Base-by-base conservation (phyloP, 768 basidiomycete genomes). In the Trametes cingulata region DNA sequence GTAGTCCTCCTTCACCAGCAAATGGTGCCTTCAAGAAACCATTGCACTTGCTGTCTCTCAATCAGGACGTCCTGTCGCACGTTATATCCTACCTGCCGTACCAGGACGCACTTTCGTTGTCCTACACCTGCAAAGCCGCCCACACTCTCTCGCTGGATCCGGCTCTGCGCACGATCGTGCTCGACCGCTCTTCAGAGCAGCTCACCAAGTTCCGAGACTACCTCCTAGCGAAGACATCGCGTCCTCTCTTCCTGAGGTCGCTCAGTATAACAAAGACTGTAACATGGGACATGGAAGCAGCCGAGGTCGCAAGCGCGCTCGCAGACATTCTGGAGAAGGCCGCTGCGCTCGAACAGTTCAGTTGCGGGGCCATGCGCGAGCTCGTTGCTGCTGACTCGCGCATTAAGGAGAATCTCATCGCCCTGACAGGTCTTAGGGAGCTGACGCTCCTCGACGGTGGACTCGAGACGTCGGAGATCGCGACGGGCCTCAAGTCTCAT, bases 191-290 rank as follows among this genome's bases (percentile, higher is more conserved):
- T 6, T n/a, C 48, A 20, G 37, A 27, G 13, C 60, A 61, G 25
- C 20, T 61, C 24, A 25, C 45, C 17, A 56, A 39, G 43, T 56
- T 61, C 54, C 47, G 54, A 19, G 50, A 56, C 49, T 50, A 52
- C 40, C 55, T 61, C 13, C 43, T 61, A 15, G 33, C 48, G 3
- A 47, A n/a, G 15, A 13, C n/a, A 7, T 47, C 49, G n/a, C 60
- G 60, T 5, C 49, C 54, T 2, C 33, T 33, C 19, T 45, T 51
- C 22, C 24, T 61, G 39, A 51, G 35, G 36, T 61, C 60, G 4
- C 24, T 61, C 7, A 29, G 6, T n/a, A 20, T 61, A 12, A 46
- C 60, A 3, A 61, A 56, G 41, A 42, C 48, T 0, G 49, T 56
- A 1, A 61, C 60, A 6, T 56, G 49, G 53, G 60, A 61, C 49